Conservation (phyloP, 805 yeast species). For the Candida nitratophila region DNA sequence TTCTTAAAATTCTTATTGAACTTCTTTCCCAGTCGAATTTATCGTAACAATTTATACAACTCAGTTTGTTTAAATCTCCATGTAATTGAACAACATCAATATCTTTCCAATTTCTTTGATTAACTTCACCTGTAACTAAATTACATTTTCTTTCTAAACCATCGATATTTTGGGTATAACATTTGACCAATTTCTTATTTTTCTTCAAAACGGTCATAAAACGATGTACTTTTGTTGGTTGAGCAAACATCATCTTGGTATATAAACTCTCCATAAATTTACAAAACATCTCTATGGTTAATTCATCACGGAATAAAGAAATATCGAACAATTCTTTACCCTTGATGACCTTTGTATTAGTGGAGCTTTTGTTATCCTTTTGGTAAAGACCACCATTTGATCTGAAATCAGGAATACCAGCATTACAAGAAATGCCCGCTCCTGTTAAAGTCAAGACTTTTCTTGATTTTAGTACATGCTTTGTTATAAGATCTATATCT, state of each 20-base stretch:
- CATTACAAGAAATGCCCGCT: conserved; percentile 94
- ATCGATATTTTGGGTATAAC: conserved; percentile 95
- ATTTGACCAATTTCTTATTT: conserved; percentile 62
- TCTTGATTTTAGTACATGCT: conserved; percentile 37
- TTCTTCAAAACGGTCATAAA: conserved; percentile 58
- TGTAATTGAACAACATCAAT: conserved; percentile 83
- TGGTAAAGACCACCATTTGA: conserved; percentile 79
- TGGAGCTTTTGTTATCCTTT: conserved; percentile 29
- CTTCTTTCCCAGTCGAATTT: conserved; percentile 56
- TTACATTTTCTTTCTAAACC: conserved; percentile 69
- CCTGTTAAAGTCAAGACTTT: conserved; percentile 76
- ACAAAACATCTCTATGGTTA: conserved; percentile 68
- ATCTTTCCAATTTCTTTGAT: conserved; percentile 45
- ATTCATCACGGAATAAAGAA: conserved; percentile 63
- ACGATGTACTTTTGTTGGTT: conserved; percentile 78
- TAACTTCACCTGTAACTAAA: conserved; percentile 54
- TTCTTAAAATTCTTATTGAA: conserved; percentile 37
- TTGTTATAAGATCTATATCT: conserved; percentile 6
- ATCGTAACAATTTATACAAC: conserved; percentile 67
- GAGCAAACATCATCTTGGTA: conserved; percentile 52
- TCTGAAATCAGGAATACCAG: conserved; percentile 95
- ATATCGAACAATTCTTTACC: conserved; percentile 92
- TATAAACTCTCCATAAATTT: conserved; percentile 83
- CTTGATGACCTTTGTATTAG: conserved; percentile 36
- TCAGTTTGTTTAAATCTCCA: conserved; percentile 72